Evolutionary conservation across 2,329 filamentous ascomycete species (phyloP).

Genomic region (Iodosphaeria phyllophila): DNA sequence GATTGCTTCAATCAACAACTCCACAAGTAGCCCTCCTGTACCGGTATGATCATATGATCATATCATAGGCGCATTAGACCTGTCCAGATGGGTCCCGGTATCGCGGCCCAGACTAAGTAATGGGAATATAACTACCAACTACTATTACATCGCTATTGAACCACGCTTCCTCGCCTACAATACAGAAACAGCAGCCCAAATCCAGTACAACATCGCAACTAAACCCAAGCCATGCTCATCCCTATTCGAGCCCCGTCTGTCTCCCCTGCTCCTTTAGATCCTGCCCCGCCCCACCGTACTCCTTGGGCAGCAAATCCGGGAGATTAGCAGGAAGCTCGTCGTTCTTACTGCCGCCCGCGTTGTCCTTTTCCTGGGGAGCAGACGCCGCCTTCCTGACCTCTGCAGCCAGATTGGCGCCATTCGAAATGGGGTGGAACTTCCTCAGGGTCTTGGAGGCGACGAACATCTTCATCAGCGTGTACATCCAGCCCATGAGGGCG

Average conservation of each 20-base stretch:
- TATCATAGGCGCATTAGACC: too few species aligned
- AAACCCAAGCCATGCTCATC: background rate
- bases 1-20: too few species aligned
- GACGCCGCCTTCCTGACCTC: constrained; percentile 32
- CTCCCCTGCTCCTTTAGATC: constrained; percentile 6
- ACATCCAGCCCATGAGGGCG: constrained; percentile 76
- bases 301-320: constrained; percentile 1
- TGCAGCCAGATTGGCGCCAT: constrained; percentile 48
- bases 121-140: too few species aligned
- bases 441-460: constrained; percentile 54
- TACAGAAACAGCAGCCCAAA: too few species aligned
- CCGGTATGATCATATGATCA: too few species aligned
- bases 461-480: constrained; percentile 56
- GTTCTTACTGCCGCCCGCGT: constrained; percentile 63
- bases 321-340: constrained; percentile 15
- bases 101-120: too few species aligned
- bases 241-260: constrained; percentile 7
- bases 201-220: too few species aligned
- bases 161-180: too few species aligned
- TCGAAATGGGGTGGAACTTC: constrained; percentile 64
- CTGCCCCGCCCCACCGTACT: constrained; percentile 1
- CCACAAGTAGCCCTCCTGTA: too few species aligned
- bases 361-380: constrained; percentile 37
- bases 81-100: too few species aligned
- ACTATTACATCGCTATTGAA: too few species aligned